phyloP scores from a whole-genome alignment of 371 early-diverging fungal genomes.

The Cokeromyces recurvatus region DNA sequence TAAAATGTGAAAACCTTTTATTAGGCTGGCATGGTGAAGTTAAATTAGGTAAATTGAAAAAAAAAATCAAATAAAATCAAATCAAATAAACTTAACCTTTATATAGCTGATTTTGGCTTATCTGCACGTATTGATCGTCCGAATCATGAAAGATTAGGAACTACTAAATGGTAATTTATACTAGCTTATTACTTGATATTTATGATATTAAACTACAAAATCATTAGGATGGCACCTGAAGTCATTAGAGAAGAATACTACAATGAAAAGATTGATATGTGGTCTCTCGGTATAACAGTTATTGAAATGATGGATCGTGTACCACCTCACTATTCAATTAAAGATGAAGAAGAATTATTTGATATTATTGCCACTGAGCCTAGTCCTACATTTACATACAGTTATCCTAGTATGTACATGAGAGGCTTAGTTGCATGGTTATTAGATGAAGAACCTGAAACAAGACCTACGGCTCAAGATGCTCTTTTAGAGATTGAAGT shows the following conservation, averaged over 20 bases:
- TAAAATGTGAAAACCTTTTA: conserved; percentile 49
- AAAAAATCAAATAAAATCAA: neutral
- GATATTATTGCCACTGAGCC: conserved; percentile 39
- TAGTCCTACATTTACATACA: conserved; percentile 42
- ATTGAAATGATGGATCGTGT: conserved; percentile 55
- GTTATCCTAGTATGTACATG: conserved; percentile 47
- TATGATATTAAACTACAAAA: conserved; percentile 1
- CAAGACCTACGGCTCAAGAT: conserved; percentile 39
- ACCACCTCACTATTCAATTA: conserved; percentile 40
- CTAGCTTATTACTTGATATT: too few species aligned
- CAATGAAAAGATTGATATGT: conserved; percentile 48
- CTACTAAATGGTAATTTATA: conserved; percentile 52
- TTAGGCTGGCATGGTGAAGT: conserved; percentile 45
- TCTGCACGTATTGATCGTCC: conserved; percentile 34
- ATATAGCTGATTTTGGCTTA: conserved; percentile 44
- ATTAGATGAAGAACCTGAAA: conserved; percentile 33
- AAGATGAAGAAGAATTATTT: conserved; percentile 39
- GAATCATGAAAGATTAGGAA: conserved; percentile 43
- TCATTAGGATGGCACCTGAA: conserved; percentile 45
- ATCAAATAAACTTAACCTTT: neutral
- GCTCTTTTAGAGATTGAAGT: conserved; percentile 39
- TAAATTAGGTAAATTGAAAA: conserved; percentile 32
- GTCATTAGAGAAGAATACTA: conserved; percentile 46
- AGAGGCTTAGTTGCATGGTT: conserved; percentile 46
- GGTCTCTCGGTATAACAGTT: conserved; percentile 48